Percentiles rank a stretch among this genome's conserved stretches.
phyloP scores from a whole-genome alignment of 495 filamentous ascomycete genomes.

The Aspergillus panamensis region DNA sequence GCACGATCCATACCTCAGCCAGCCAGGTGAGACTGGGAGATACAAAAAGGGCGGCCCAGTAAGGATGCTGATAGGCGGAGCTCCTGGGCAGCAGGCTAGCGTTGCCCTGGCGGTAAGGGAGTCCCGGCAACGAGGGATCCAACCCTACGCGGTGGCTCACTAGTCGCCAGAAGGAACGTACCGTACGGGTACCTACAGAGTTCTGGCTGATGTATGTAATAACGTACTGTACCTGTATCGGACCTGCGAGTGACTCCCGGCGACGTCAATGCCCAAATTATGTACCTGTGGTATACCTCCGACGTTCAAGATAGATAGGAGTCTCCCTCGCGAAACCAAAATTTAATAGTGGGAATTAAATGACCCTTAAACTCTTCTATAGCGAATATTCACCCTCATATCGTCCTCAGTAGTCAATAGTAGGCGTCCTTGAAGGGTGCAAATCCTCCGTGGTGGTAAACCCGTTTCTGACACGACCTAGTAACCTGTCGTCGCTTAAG shows the following conservation, averaged over 20 bases:
- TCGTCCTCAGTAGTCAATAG: neutral
- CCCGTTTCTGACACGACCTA: conserved; percentile 19
- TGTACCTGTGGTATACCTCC: neutral
- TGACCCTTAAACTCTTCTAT: too few species aligned
- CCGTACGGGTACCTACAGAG: conserved; percentile 18
- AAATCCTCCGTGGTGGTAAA: conserved; percentile 7
- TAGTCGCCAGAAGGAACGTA: neutral
- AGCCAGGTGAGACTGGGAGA: conserved; percentile 21
- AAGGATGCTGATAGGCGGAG: conserved; percentile 36
- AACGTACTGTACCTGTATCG: conserved; percentile 13
- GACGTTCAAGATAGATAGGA: too few species aligned
- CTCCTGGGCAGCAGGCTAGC: conserved; percentile 36
- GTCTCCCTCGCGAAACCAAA: too few species aligned
- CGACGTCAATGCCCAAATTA: neutral
- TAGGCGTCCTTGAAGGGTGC: conserved; percentile 3
- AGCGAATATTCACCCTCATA: too few species aligned
- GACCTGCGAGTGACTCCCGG: neutral
- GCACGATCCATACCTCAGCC: conserved; percentile 27
- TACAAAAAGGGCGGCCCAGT: conserved; percentile 19
- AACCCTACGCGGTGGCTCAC: conserved; percentile 11
- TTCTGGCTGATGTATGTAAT: neutral
- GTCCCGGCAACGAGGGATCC: conserved; percentile 41
- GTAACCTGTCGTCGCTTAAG: conserved; percentile 26
- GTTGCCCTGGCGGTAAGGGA: conserved; percentile 43
- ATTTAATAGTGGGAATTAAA: too few species aligned